Evolutionary conservation across 1,284 basidiomycete species (phyloP), one percentile per base, ranked within the genome.

Genomic region (Rhodotorula mucilaginosa): DNA sequence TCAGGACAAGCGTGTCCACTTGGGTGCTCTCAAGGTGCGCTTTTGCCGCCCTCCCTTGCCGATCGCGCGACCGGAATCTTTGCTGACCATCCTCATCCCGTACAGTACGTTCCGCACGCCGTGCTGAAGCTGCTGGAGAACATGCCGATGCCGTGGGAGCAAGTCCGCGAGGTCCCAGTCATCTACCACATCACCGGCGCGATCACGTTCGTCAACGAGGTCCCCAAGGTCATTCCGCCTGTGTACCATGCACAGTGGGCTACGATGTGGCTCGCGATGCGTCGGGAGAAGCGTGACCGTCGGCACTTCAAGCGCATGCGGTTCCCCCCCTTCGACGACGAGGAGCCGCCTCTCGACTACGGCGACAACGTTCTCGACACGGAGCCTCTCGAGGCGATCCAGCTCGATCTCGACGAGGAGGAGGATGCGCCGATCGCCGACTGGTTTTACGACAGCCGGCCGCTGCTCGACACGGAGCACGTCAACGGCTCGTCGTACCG

Each of bases 241-340:
- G 88, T 99, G 29, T 99, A 97, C 82, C 97, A 99, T 81, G 95
- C 97, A 0, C 97, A 99, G 80, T 99, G 97, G 97, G 95, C 93
- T 79, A 92, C 93, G 6, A 99, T 99, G 97, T 99, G 97, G 97
- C 86, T 99, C 52, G 96, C 97, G 29, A 99, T 99, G 97, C 87
- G 97, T 76, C 86, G 97, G 77, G 97, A 99, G 84, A 99, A 99
- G 86, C 89, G 97, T 71, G 97, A 99, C 82, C 91, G 97, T 80
- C 86, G 97, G 66, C 97, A 99, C 82, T 99, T 99, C 85, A 99
- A 99, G 85, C 92, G 97, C 65, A 99, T 99, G 95, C 89, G 97
- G n/a, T 99, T 99, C 84, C 97, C 97, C 51, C 97, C 97, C 0
- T 99, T 99, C 79, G 97, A 99, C 79, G 97, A 99, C 80, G 97